These are phyloP conservation scores for Pilatotrama ljubarskyi DNA, from an alignment of 768 basidiomycete species.

Conservation along the genomic window DNA sequence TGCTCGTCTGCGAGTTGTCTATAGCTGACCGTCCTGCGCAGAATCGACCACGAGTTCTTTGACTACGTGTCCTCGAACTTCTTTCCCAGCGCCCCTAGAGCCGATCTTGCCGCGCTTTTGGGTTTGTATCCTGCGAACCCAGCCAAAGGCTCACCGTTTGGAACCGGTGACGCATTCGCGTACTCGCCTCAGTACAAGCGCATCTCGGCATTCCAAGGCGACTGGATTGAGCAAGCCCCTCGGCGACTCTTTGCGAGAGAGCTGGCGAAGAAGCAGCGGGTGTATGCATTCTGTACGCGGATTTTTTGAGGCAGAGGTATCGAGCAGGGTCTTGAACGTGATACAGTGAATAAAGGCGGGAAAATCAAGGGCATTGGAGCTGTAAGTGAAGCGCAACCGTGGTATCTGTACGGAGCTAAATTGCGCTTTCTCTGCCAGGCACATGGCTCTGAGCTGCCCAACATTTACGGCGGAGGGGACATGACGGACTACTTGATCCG, in stretches of 20 bases:
- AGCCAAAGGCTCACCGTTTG: conserved; percentile 25
- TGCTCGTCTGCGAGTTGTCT: too few relatives aligned
- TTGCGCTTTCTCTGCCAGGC: not conserved
- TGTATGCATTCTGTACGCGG: conserved; percentile 12
- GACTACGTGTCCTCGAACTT: conserved; percentile 2
- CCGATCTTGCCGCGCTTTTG: not conserved
- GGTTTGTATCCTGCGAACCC: conserved; percentile 23
- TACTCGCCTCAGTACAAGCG: conserved; percentile 28
- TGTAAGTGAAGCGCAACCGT: not conserved
- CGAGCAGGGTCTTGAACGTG: not conserved
- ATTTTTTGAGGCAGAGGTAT: too few relatives aligned
- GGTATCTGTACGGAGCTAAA: too few relatives aligned
- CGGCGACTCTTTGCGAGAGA: conserved; percentile 14
- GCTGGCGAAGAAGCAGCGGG: conserved; percentile 1
- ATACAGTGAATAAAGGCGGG: conserved; percentile 1
- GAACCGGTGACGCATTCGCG: conserved; percentile 12
- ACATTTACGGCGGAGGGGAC: conserved; percentile 15
- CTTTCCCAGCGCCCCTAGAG: not conserved
- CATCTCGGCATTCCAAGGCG: conserved; percentile 29
- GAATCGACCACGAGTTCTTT: conserved; percentile 9
- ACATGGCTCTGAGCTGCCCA: conserved; percentile 16
- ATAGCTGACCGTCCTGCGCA: not conserved
- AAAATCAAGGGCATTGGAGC: conserved; percentile 5
- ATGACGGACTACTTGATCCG: conserved; percentile 29
- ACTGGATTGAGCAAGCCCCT: conserved; percentile 25